Evolutionary conservation across 352 stramenopile species (phyloP).

Genomic region (Pythium insidiosum): DNA sequence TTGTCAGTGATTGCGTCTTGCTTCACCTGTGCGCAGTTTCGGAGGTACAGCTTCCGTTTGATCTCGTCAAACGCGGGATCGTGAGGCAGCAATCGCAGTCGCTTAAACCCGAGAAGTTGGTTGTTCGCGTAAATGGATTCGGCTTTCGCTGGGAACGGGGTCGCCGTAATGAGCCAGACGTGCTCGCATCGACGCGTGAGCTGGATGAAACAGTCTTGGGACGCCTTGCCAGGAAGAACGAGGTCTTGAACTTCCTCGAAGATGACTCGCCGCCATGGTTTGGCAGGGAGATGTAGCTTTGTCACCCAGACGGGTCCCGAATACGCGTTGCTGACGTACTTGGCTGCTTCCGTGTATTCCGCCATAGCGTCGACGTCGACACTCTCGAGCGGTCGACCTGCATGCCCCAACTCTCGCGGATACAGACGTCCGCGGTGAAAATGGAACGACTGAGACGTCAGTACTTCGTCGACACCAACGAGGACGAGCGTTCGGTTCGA

Average conservation of each 20-base stretch:
- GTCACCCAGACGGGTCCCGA: slow-evolving; percentile 61
- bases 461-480: slow-evolving; percentile 63
- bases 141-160: slow-evolving; percentile 67
- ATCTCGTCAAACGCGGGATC: slow-evolving; percentile 81
- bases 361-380: slow-evolving; percentile 35
- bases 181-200: slow-evolving; percentile 65
- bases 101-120: slow-evolving; percentile 76
- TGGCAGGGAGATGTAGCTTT: slow-evolving; percentile 47
- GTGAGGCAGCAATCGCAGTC: slow-evolving; percentile 47
- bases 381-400: slow-evolving; percentile 24
- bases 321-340: slow-evolving; percentile 79
- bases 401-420: slow-evolving; percentile 21
- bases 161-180: slow-evolving; percentile 82
- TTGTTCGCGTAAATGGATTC: slow-evolving; percentile 87
- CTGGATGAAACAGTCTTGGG: slow-evolving; percentile 80
- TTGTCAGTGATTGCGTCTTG: slow-evolving; percentile 74
- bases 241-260: slow-evolving; percentile 87
- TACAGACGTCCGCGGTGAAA: slow-evolving; percentile 65
- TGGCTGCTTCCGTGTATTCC: slow-evolving; percentile 65
- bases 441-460: slow-evolving; percentile 44
- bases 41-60: slow-evolving; percentile 82
- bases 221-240: slow-evolving; percentile 55
- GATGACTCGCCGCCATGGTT: slow-evolving; percentile 68
- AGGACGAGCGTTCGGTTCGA: slow-evolving; percentile 79
- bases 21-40: slow-evolving; percentile 76